These are phyloP conservation scores for Lithocarpus polystachyus DNA, from an alignment of 306 rosid genomes.

Conservation along the genomic window DNA sequence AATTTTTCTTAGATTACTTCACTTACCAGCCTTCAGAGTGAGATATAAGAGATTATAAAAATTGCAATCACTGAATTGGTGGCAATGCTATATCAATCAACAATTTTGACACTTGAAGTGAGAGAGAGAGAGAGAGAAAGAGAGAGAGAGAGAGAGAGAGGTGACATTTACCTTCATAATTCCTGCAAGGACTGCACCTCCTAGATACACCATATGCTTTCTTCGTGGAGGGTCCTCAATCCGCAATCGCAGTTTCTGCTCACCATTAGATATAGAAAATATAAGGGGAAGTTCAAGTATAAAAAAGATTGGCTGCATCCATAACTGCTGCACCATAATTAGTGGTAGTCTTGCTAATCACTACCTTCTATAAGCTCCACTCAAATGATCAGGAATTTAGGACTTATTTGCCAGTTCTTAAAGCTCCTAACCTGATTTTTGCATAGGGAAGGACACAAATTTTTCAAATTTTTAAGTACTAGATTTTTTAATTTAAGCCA, in stretches of 20 bases:
- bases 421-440: neutral
- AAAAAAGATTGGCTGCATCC: neutral
- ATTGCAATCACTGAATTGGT: neutral
- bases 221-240: conserved; percentile 98
- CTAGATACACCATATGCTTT: conserved; percentile 99
- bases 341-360: neutral
- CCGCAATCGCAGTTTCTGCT: conserved; percentile 82
- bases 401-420: neutral
- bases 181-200: conserved; percentile 98
- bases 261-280: conserved; percentile 13
- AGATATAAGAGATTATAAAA: neutral
- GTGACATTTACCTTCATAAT: conserved; percentile 80
- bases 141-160: conserved; percentile 2
- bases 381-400: neutral
- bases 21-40: neutral
- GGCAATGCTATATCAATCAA: too few species aligned
- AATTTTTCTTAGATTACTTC: conserved; percentile 26
- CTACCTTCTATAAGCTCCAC: neutral
- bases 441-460: neutral
- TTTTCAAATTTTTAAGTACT: neutral
- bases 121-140: conserved; percentile 1
- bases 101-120: neutral
- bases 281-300: neutral
- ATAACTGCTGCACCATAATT: neutral
- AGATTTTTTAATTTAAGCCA: neutral